Evolutionary conservation across 2,329 filamentous ascomycete genomes (phyloP).

Genomic region (Didymella exigua): DNA sequence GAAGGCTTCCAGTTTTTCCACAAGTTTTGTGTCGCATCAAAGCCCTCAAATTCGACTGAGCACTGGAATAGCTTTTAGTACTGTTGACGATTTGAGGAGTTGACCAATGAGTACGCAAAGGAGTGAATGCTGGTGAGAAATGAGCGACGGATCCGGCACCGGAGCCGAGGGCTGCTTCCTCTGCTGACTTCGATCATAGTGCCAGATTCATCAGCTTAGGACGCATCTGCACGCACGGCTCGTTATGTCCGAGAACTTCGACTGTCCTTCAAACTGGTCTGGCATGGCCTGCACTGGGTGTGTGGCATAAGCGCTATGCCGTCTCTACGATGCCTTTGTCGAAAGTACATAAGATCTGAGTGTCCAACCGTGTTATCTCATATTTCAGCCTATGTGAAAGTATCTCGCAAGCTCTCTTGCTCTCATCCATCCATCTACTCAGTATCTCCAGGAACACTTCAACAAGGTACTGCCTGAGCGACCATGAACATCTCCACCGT

Average conservation of each 20-base stretch:
- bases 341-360: not conserved
- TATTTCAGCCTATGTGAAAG: not conserved
- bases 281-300: not conserved
- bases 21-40: not conserved
- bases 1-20: not conserved
- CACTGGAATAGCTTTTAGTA: too few relatives aligned
- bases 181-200: not conserved
- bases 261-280: not conserved
- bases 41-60: too few relatives aligned
- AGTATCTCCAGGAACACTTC: not conserved
- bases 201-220: not conserved
- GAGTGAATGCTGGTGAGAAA: not conserved
- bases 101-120: too few relatives aligned
- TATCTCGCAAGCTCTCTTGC: not conserved
- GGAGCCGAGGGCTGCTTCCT: slow-evolving; percentile 7
- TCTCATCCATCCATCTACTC: not conserved
- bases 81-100: not conserved
- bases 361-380: not conserved
- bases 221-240: too few relatives aligned
- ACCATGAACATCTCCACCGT: slow-evolving; percentile 23
- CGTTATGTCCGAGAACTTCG: not conserved
- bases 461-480: not conserved
- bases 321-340: not conserved
- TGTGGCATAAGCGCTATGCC: slow-evolving; percentile 10
- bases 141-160: slow-evolving; percentile 4